Conservation (phyloP, 352 stramenopile genomes). For the Paralagenidium karlingii region DNA sequence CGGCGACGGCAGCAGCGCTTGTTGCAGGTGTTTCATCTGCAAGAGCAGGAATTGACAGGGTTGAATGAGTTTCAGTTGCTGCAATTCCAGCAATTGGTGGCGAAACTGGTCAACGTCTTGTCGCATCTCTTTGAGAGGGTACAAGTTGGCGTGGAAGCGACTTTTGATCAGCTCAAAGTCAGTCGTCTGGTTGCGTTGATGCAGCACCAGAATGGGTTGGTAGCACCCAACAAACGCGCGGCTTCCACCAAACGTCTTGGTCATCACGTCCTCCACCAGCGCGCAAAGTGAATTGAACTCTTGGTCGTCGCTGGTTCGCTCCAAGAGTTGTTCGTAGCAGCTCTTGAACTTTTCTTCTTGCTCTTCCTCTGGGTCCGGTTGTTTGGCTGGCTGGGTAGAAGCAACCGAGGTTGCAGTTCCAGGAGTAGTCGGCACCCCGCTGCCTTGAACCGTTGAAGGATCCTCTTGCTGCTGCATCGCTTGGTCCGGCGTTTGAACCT, state of each 20-base stretch:
- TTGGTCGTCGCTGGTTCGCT: slow-evolving; percentile 18
- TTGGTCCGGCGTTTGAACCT: no score
- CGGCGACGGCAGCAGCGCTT: slow-evolving; percentile 24
- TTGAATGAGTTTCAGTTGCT: slow-evolving; percentile 5
- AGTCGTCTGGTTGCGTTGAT: slow-evolving; percentile 24
- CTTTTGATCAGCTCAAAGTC: slow-evolving; percentile 28
- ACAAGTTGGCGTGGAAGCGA: slow-evolving; percentile 25
- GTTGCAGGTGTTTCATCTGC: slow-evolving; percentile 20
- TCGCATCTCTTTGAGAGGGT: slow-evolving; percentile 27
- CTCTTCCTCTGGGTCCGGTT: no score
- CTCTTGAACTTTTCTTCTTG: slow-evolving; percentile 3
- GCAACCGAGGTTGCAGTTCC: no score
- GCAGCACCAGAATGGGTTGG: slow-evolving; percentile 12
- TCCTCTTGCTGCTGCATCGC: no score
- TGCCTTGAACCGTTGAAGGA: no score
- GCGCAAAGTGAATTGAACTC: slow-evolving; percentile 16
- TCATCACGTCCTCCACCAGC: slow-evolving; percentile 26
- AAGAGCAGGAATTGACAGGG: slow-evolving; percentile 31
- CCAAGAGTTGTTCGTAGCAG: slow-evolving; percentile 10
- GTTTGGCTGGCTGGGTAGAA: no score
- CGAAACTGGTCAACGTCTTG: slow-evolving; percentile 17
- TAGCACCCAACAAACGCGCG: slow-evolving; percentile 20
- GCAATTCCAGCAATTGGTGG: slow-evolving; percentile 8
- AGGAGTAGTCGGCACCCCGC: no score
- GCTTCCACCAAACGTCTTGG: slow-evolving; percentile 10